Conservation (phyloP, 768 basidiomycete species). For the Leccinum barrowsii region DNA sequence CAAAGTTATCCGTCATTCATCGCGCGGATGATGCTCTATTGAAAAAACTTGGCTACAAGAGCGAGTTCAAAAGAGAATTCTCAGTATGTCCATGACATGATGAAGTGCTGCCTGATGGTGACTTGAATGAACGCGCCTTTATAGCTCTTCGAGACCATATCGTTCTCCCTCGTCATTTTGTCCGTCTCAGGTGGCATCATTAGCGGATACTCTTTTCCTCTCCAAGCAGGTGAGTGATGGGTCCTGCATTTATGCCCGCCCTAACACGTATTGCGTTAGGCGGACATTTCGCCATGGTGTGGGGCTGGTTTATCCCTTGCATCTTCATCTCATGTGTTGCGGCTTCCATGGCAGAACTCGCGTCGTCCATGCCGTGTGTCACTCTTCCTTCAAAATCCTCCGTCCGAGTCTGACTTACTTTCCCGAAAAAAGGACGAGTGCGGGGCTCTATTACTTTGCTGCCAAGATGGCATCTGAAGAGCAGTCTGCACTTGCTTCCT, state of each 20-base stretch:
- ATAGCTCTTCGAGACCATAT: slow-evolving; percentile 20
- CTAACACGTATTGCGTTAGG: background rate
- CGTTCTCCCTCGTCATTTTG: slow-evolving; percentile 23
- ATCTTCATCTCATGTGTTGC: slow-evolving; percentile 8
- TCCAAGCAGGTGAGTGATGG: background rate
- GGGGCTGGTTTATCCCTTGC: slow-evolving; percentile 6
- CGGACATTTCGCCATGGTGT: background rate
- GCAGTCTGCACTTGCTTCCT: slow-evolving; percentile 21
- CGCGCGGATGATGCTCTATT: slow-evolving; percentile 16
- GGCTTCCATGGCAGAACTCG: slow-evolving; percentile 8
- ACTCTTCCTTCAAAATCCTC: background rate
- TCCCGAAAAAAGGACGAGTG: slow-evolving; percentile 16
- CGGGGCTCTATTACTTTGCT: slow-evolving; percentile 26
- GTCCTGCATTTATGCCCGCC: background rate
- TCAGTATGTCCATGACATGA: slow-evolving; percentile 7
- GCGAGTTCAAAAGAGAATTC: slow-evolving; percentile 25
- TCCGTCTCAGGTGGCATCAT: slow-evolving; percentile 21
- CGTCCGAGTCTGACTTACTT: background rate
- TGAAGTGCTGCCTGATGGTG: background rate
- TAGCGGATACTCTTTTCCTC: background rate
- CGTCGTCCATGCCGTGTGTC: slow-evolving; percentile 8
- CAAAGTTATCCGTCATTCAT: slow-evolving; percentile 7
- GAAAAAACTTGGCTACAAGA: slow-evolving; percentile 24
- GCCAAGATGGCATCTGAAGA: slow-evolving; percentile 24
- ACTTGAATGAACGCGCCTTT: background rate